phyloP scores from a whole-genome alignment of 1,284 basidiomycete genomes.

The Marasmius sp. region DNA sequence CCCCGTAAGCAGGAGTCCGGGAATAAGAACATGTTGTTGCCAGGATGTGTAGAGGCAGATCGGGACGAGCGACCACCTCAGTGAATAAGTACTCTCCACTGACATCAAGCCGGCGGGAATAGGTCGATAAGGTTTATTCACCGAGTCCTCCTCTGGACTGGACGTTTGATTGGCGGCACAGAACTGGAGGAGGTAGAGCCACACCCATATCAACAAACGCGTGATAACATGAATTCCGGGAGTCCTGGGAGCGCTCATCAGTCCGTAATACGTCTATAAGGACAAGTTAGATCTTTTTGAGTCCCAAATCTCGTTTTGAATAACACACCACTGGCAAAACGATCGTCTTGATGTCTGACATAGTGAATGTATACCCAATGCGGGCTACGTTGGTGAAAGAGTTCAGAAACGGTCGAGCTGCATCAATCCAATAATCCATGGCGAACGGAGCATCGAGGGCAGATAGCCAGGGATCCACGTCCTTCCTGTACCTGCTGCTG shows the following conservation, averaged over 20 bases:
- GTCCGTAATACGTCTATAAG: slow-evolving; percentile 9
- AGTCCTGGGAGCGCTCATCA: slow-evolving; percentile 18
- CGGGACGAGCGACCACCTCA: slow-evolving; percentile 36
- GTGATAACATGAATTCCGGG: slow-evolving; percentile 18
- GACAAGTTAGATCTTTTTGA: slow-evolving; percentile 19
- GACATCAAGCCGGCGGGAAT: slow-evolving; percentile 41
- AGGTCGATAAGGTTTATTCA: slow-evolving; percentile 46
- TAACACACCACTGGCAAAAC: slow-evolving; percentile 29
- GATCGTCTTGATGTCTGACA: slow-evolving; percentile 33
- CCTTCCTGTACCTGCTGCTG: not conserved
- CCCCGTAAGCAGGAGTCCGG: slow-evolving; percentile 27
- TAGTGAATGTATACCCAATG: slow-evolving; percentile 22
- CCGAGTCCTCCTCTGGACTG: slow-evolving; percentile 36
- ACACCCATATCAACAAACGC: slow-evolving; percentile 34
- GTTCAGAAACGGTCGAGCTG: slow-evolving; percentile 1
- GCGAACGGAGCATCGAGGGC: not conserved
- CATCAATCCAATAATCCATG: slow-evolving; percentile 9
- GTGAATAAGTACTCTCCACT: slow-evolving; percentile 24
- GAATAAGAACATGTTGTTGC: slow-evolving; percentile 23
- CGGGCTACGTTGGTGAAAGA: not conserved
- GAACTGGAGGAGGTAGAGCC: slow-evolving; percentile 44
- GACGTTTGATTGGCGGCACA: slow-evolving; percentile 44
- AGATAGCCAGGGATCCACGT: not conserved
- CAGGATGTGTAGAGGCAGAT: slow-evolving; percentile 30
- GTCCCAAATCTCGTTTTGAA: slow-evolving; percentile 1